These are phyloP conservation scores for Penicillium sp. DNA, from an alignment of 2,329 filamentous ascomycete genomes.

Conservation along the genomic window DNA sequence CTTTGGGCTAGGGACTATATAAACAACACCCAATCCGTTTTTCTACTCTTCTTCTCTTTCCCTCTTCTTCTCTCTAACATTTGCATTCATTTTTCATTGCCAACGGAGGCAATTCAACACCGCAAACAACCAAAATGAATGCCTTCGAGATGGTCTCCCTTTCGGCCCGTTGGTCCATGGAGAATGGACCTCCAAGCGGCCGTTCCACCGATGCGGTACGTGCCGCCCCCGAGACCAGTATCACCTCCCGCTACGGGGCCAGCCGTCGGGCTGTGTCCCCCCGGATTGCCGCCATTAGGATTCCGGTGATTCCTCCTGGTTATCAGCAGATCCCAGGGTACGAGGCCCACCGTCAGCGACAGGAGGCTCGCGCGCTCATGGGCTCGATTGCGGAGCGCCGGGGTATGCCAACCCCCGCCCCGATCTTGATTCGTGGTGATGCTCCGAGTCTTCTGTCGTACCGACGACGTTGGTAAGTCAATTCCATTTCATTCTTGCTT, in stretches of 20 bases:
- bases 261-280: not conserved
- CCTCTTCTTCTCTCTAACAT: not conserved
- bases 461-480: not conserved
- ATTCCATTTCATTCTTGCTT: not conserved
- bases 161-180: not conserved
- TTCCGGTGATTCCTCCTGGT: not conserved
- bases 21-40: not conserved
- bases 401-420: not conserved
- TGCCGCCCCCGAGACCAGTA: not conserved
- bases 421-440: not conserved
- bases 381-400: constrained; percentile 2
- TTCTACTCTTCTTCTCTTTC: not conserved
- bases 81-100: not conserved
- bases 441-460: not conserved
- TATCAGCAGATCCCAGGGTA: constrained; percentile 4
- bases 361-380: not conserved
- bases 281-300: not conserved
- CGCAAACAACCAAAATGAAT: not conserved
- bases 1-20: not conserved
- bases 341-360: not conserved
- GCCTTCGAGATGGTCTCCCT: not conserved
- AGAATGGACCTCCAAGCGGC: not conserved
- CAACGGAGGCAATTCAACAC: not conserved
- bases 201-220: not conserved
- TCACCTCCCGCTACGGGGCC: not conserved